Percentiles rank a stretch among this genome's conserved stretches.
Evolutionary conservation across 2,329 filamentous ascomycete species (phyloP).

Genomic region (Aspergillus sergii): DNA sequence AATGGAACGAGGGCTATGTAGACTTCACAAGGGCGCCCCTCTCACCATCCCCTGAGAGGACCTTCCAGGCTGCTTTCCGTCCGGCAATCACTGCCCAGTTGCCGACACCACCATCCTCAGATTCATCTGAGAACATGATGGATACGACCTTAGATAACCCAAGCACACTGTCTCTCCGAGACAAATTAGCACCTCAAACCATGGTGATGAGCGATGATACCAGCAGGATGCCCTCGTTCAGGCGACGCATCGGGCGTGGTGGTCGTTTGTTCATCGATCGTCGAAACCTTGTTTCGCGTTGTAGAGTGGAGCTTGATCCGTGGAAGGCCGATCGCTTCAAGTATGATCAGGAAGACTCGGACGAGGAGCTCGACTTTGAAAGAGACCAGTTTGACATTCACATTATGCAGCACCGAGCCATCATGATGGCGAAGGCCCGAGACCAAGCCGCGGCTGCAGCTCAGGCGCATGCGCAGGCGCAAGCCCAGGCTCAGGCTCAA

Average conservation of each 20-base stretch:
- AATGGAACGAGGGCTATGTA: slow-evolving; percentile 88
- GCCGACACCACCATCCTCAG: slow-evolving; percentile 53
- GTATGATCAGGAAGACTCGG: slow-evolving; percentile 82
- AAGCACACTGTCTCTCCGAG: slow-evolving; percentile 34
- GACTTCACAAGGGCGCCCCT: slow-evolving; percentile 86
- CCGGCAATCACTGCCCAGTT: slow-evolving; percentile 69
- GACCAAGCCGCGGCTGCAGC: slow-evolving; percentile 47
- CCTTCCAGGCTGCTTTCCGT: slow-evolving; percentile 66
- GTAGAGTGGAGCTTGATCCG: slow-evolving; percentile 49
- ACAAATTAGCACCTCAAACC: slow-evolving; percentile 45
- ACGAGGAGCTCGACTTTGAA: slow-evolving; percentile 72
- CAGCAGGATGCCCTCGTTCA: slow-evolving; percentile 66
- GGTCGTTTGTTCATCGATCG: slow-evolving; percentile 89
- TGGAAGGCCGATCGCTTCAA: slow-evolving; percentile 73
- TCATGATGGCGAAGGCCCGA: slow-evolving; percentile 49
- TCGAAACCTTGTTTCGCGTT: slow-evolving; percentile 64
- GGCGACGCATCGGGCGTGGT: slow-evolving; percentile 80
- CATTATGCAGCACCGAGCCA: slow-evolving; percentile 59
- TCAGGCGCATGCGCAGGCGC: slow-evolving; percentile 45
- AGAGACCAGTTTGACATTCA: slow-evolving; percentile 69
- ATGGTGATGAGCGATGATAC: slow-evolving; percentile 48
- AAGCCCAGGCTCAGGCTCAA: slow-evolving; percentile 44
- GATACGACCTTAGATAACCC: slow-evolving; percentile 40
- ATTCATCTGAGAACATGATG: slow-evolving; percentile 48
- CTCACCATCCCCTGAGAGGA: slow-evolving; percentile 71